Evolutionary conservation across 2,329 filamentous ascomycete genomes (phyloP).

Genomic region (Seiridium unicorne): DNA sequence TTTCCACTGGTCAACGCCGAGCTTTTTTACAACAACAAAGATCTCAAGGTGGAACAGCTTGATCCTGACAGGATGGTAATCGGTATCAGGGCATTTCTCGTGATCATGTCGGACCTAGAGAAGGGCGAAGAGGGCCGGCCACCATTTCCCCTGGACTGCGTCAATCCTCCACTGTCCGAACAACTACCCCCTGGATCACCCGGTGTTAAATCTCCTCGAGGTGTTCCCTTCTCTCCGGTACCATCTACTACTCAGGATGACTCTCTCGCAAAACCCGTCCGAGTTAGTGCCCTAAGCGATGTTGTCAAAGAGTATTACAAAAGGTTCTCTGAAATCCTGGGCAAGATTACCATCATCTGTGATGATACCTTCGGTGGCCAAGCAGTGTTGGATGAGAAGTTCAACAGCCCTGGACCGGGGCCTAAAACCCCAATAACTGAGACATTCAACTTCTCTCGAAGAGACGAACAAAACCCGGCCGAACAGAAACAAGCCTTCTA

Average conservation of each 20-base stretch:
- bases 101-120: conserved; percentile 90
- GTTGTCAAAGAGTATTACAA: conserved; percentile 81
- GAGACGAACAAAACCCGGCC: conserved; percentile 71
- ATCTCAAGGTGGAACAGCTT: conserved; percentile 84
- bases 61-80: conserved; percentile 98
- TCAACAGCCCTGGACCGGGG: conserved; percentile 64
- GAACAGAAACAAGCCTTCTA: conserved; percentile 96
- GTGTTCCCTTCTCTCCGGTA: conserved; percentile 21
- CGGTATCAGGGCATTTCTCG: conserved; percentile 89
- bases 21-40: conserved; percentile 72
- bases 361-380: conserved; percentile 97
- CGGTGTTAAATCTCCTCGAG: conserved; percentile 38
- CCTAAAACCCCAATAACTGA: conserved; percentile 95
- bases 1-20: conserved; percentile 94
- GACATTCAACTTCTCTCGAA: conserved; percentile 84
- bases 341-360: conserved; percentile 93
- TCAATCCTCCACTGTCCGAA: conserved; percentile 37
- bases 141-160: conserved; percentile 75
- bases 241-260: conserved; percentile 50
- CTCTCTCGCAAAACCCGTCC: conserved; percentile 63
- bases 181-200: conserved; percentile 44
- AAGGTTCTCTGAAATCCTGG: conserved; percentile 90
- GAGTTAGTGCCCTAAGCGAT: conserved; percentile 66
- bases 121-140: conserved; percentile 75
- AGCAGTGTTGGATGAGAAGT: conserved; percentile 92